phyloP scores from a whole-genome alignment of 78 protist genomes.

The Corallochytrium limacisporum region DNA sequence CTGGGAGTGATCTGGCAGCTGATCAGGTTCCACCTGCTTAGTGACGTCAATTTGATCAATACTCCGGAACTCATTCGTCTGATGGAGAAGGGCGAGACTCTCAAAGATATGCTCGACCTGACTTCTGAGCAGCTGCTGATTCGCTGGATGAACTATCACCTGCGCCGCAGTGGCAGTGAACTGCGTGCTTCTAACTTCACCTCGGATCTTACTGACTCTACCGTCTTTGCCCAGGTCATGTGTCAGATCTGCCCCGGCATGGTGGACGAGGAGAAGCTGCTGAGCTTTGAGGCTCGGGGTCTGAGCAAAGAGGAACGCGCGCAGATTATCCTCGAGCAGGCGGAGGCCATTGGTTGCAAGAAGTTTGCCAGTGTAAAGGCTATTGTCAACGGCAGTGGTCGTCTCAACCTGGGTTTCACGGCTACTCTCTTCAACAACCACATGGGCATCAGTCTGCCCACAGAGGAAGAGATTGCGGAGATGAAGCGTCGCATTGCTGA shows the following conservation, averaged over 20 bases:
- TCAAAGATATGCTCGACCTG: slow-evolving; percentile 51
- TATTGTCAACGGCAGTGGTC: slow-evolving; percentile 49
- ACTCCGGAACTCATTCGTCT: slow-evolving; percentile 87
- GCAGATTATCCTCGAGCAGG: slow-evolving; percentile 40
- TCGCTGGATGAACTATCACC: slow-evolving; percentile 89
- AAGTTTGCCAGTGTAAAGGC: slow-evolving; percentile 56
- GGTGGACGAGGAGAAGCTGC: slow-evolving; percentile 20
- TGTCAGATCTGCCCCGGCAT: slow-evolving; percentile 14
- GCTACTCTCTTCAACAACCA: slow-evolving; percentile 84
- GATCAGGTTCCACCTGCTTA: slow-evolving; percentile 59
- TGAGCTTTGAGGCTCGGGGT: slow-evolving; percentile 22
- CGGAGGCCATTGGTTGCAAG: slow-evolving; percentile 59
- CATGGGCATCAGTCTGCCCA: slow-evolving; percentile 39
- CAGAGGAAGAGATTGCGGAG: slow-evolving; percentile 30
- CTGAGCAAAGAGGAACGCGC: slow-evolving; percentile 45
- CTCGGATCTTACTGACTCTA: slow-evolving; percentile 44
- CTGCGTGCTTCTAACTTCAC: slow-evolving; percentile 65
- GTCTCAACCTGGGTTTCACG: slow-evolving; percentile 79
- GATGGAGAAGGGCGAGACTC: slow-evolving; percentile 66
- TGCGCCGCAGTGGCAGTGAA: too few species aligned
- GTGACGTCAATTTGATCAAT: slow-evolving; percentile 35
- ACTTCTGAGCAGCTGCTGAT: slow-evolving; percentile 68
- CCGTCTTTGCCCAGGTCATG: slow-evolving; percentile 47
- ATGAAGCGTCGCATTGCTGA: background rate
- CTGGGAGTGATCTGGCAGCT: slow-evolving; percentile 90